These are phyloP conservation scores for Glycine latifolia DNA, from an alignment of 306 rosid species.

Conservation along the genomic window DNA sequence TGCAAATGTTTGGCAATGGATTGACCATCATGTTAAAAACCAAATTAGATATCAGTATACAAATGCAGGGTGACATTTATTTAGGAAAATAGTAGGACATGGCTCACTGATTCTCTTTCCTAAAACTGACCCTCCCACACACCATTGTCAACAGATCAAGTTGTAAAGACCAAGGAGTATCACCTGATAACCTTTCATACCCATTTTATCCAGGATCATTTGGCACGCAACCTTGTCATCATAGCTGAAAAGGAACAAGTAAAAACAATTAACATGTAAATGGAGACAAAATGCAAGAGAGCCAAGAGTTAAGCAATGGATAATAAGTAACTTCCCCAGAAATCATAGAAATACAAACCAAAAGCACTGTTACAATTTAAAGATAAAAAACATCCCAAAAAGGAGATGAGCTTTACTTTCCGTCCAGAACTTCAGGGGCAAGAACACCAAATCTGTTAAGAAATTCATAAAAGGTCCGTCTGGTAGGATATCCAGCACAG, in stretches of 20 bases:
- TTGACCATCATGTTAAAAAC: conserved; percentile 29
- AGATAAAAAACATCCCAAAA: conserved; percentile 28
- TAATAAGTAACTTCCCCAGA: conserved; percentile 30
- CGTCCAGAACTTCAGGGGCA: conserved; percentile 96
- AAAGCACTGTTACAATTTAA: conserved; percentile 18
- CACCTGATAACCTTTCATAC: conserved; percentile 98
- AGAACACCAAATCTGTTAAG: conserved; percentile 98
- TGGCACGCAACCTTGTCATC: conserved; percentile 94
- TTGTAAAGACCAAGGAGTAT: conserved; percentile 48
- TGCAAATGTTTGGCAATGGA: conserved; percentile 33
- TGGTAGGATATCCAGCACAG: conserved; percentile 99
- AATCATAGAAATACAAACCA: conserved; percentile 24
- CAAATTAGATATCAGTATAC: conserved; percentile 24
- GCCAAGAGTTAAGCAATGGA: conserved; percentile 11
- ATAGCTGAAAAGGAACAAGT: conserved; percentile 64
- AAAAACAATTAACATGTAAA: conserved; percentile 39
- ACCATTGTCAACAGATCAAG: conserved; percentile 41
- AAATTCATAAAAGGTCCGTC: conserved; percentile 94
- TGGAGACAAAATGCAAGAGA: conserved; percentile 22
- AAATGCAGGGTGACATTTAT: conserved; percentile 15
- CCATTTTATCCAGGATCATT: conserved; percentile 90
- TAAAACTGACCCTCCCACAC: conserved; percentile 35
- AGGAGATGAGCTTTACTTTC: conserved; percentile 73
- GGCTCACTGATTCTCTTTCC: conserved; percentile 33
- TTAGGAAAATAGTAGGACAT: conserved; percentile 14